Evolutionary conservation across 2,329 filamentous ascomycete genomes (phyloP).

Genomic region (Phialocephala subalpina): DNA sequence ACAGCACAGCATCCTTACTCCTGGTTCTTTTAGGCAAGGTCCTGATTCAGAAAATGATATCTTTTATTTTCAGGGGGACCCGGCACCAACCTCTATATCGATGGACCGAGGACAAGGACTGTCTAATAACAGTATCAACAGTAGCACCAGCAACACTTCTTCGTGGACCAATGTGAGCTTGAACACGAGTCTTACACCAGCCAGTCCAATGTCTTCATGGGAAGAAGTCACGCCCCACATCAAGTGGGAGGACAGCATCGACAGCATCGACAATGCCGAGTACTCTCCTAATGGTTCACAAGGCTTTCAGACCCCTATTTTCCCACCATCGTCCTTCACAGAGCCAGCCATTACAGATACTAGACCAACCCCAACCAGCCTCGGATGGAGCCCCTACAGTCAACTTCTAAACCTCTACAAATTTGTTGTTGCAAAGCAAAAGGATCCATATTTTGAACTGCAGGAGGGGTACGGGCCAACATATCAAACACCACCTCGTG

Average conservation of each 20-base stretch:
- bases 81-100: not conserved
- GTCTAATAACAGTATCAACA: not conserved
- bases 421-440: constrained; percentile 32
- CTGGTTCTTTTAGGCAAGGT: not conserved
- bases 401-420: constrained; percentile 31
- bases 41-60: not conserved
- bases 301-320: not conserved
- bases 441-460: constrained; percentile 33
- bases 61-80: not conserved
- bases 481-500: constrained; percentile 22
- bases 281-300: constrained; percentile 9
- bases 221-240: not conserved
- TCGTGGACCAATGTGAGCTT: not conserved
- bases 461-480: constrained; percentile 10
- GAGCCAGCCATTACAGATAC: not conserved
- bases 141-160: not conserved
- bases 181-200: not conserved
- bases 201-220: constrained; percentile 1
- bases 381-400: constrained; percentile 28
- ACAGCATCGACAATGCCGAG: not conserved
- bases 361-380: constrained; percentile 27
- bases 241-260: not conserved
- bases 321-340: not conserved
- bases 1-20: not conserved
- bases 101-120: constrained; percentile 7